Conservation (phyloP, 2,329 filamentous ascomycete genomes). For the Cercospora zeina region DNA sequence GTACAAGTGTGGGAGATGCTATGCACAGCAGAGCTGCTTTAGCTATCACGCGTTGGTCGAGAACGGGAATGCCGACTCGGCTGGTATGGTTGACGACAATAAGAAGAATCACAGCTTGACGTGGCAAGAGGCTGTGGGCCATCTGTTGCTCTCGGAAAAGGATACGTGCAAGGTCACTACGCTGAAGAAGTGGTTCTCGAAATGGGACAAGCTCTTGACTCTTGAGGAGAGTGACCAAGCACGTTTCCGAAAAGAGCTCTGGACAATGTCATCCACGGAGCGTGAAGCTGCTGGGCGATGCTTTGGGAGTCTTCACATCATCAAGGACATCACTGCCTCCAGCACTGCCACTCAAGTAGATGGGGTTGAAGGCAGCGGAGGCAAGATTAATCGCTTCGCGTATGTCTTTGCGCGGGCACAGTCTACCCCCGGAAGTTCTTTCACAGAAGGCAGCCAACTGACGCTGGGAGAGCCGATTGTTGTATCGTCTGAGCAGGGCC, state of each 20-base stretch:
- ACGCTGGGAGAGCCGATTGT: constrained; percentile 86
- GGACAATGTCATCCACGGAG: constrained; percentile 91
- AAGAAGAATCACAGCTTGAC: constrained; percentile 37
- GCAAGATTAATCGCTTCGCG: constrained; percentile 86
- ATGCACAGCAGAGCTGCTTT: constrained; percentile 87
- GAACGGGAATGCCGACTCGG: constrained; percentile 75
- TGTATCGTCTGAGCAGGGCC: constrained; percentile 91
- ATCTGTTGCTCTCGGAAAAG: constrained; percentile 29
- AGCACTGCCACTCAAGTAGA: constrained; percentile 29
- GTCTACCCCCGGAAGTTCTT: constrained; percentile 65
- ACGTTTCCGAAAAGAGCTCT: constrained; percentile 83
- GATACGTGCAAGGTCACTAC: constrained; percentile 58
- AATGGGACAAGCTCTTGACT: constrained; percentile 90
- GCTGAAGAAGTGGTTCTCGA: constrained; percentile 83
- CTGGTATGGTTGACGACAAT: constrained; percentile 72
- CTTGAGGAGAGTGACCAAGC: constrained; percentile 91
- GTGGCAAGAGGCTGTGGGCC: constrained; percentile 72
- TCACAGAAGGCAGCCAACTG: constrained; percentile 81
- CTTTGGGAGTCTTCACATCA: constrained; percentile 83
- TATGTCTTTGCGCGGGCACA: constrained; percentile 75
- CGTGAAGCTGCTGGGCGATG: constrained; percentile 86
- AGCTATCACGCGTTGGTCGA: constrained; percentile 91
- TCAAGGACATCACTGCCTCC: constrained; percentile 44
- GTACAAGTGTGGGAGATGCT: constrained; percentile 81
- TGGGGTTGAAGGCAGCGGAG: constrained; percentile 46